Conservation (phyloP, 148 eudicot genomes). For the Chenopodium berlandieri region DNA sequence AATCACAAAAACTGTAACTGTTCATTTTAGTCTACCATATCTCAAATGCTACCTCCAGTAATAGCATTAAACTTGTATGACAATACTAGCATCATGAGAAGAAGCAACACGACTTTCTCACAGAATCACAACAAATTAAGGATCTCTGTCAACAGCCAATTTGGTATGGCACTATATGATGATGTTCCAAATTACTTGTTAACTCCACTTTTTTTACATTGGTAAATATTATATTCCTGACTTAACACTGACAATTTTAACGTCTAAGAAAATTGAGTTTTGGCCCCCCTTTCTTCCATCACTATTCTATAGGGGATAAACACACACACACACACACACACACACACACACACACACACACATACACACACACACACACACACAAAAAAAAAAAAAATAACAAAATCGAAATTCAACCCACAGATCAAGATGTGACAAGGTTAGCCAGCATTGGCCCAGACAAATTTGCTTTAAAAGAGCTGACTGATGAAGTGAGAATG, state of each 20-base stretch:
- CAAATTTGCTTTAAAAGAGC: background rate
- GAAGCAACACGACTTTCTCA: background rate
- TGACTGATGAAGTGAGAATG: background rate
- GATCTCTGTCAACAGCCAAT: background rate
- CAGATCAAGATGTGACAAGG: background rate
- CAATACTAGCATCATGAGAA: background rate
- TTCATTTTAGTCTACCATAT: background rate
- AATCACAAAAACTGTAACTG: background rate
- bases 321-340: too few species aligned
- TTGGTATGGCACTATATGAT: background rate
- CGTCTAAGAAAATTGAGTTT: too few species aligned
- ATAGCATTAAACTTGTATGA: background rate
- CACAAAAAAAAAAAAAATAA: background rate
- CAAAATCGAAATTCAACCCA: background rate
- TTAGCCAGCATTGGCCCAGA: background rate
- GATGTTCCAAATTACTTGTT: background rate
- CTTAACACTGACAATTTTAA: too few species aligned
- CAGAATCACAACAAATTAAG: background rate
- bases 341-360: too few species aligned
- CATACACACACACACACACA: too few species aligned
- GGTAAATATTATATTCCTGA: background rate
- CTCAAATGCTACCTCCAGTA: background rate
- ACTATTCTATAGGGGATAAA: background rate
- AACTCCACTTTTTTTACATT: background rate
- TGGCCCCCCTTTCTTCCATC: background rate